Base-by-base conservation (phyloP, 164 flowering plant species). In the Chimonanthus salicifolius region DNA sequence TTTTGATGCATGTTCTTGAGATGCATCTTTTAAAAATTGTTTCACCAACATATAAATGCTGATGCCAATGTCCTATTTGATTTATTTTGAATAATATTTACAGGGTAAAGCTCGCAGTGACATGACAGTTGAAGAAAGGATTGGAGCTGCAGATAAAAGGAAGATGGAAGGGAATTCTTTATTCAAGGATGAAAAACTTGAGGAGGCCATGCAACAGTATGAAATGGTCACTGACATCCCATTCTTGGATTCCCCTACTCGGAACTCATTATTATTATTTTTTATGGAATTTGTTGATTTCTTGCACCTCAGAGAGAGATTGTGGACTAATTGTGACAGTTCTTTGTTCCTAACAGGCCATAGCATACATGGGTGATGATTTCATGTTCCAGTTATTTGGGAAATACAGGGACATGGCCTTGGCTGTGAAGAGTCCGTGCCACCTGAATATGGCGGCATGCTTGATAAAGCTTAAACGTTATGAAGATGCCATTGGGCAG, bases 191-290 rank as follows among this genome's bases (percentile, higher is more conserved):
- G 97, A 93, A 46, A 95, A 92, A 77, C 80, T 93, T 69, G 99
- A 92, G 82, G 98, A 88, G 88, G 99, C 99, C 70, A 92, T 90
- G 92, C 97, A 91, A 82, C 99, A 95, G 84, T 95, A 93, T 85
- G 96, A 92, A 88, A 95, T 93, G 99, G 99, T 93, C 74, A 79
- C 74, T 63, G 51, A 64, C 78, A 71, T 73, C 4, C 68, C 47
- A 71, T 75, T 75, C 66, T 5, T 69, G 43, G 58, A 49, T 78
- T 58, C 50, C n/a, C 20, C 4, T 13, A 44, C 48, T 45, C 72
- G 49, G 18, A 6, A 45, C 3, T 60, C 0, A 70, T 18, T 15
- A 11, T 54, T 54, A 7, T 54, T 54, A 0, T 20, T 20, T 66
- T 47, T 21, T 15, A 49, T 68, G 54, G 11, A 18, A 44, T 47